Conservation (phyloP, 2,329 filamentous ascomycete genomes). For the Fonsecaea nubica region DNA sequence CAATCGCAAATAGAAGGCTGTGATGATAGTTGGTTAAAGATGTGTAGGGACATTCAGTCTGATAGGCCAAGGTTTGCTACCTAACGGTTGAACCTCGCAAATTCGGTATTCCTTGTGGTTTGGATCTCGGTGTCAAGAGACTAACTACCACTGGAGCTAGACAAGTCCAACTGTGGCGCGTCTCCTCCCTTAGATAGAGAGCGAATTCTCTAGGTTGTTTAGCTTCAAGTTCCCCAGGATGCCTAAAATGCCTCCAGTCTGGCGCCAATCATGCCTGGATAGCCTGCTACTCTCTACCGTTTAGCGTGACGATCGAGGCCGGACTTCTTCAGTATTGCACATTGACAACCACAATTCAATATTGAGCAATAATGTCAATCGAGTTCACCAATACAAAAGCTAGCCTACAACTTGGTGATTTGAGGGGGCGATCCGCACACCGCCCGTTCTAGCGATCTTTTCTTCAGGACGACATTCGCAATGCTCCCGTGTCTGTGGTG, state of each 20-base stretch:
- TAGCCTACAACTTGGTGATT: not conserved
- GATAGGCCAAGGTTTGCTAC: not conserved
- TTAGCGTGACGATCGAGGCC: conserved; percentile 2
- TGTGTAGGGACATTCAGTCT: not conserved
- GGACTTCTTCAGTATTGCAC: not conserved
- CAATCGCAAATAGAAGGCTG: not conserved
- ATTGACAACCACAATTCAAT: not conserved
- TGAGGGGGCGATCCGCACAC: not conserved
- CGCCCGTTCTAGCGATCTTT: not conserved
- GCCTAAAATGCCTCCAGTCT: conserved; percentile 9
- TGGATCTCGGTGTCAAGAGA: conserved; percentile 1
- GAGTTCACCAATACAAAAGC: not conserved
- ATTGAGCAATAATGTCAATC: not conserved
- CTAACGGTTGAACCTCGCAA: not conserved
- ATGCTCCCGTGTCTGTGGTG: not conserved
- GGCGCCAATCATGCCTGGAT: conserved; percentile 1
- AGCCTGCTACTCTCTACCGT: conserved; percentile 14
- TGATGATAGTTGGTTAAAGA: not conserved
- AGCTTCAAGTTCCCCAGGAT: conserved; percentile 18
- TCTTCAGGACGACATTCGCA: not conserved
- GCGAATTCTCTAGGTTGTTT: conserved; percentile 10
- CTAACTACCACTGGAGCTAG: conserved; percentile 2
- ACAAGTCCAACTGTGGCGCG: conserved; percentile 5
- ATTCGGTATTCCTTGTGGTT: not conserved
- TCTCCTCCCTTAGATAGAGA: not conserved